Conservation (phyloP, 2,329 filamentous ascomycete genomes). For the Colletotrichum falcatum region DNA sequence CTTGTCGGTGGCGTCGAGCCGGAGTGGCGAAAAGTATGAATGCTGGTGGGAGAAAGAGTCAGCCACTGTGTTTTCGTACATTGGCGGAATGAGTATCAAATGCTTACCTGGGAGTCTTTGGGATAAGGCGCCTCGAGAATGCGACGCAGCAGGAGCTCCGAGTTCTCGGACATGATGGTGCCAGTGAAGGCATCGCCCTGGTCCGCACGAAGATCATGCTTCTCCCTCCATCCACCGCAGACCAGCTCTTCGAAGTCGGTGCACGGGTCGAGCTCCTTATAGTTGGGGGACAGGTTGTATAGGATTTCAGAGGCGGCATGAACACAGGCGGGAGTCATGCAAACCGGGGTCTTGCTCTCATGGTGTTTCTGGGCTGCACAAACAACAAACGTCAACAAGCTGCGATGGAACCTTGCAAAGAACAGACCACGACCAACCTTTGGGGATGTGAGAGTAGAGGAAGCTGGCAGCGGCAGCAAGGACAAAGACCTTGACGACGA, state of each 20-base stretch:
- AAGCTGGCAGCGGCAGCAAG: slow-evolving; percentile 28
- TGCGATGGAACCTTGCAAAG: fast-evolving
- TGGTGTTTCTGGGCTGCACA: slow-evolving; percentile 13
- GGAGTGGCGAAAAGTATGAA: slow-evolving; percentile 60
- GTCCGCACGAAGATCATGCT: slow-evolving; percentile 74
- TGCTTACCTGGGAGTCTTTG: slow-evolving; percentile 50
- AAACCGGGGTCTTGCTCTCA: slow-evolving; percentile 39
- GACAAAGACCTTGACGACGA: slow-evolving; percentile 20
- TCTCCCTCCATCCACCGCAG: slow-evolving; percentile 74
- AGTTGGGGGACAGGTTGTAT: slow-evolving; percentile 53
- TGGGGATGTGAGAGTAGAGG: slow-evolving; percentile 18
- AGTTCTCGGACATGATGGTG: slow-evolving; percentile 71
- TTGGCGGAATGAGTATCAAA: slow-evolving; percentile 44
- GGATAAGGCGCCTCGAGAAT: slow-evolving; percentile 71
- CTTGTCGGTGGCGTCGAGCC: slow-evolving; percentile 51
- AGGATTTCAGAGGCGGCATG: slow-evolving; percentile 50
- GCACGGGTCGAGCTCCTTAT: slow-evolving; percentile 74
- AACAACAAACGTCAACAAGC: not conserved
- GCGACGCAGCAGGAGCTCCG: slow-evolving; percentile 69
- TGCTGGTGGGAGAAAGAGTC: slow-evolving; percentile 50
- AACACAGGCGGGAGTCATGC: slow-evolving; percentile 47
- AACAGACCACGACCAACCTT: slow-evolving; percentile 3
- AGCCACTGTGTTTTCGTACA: slow-evolving; percentile 34
- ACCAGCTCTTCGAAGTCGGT: slow-evolving; percentile 76
- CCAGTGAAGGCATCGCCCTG: slow-evolving; percentile 70